Evolutionary conservation across 768 basidiomycete species (phyloP), one percentile per base, ranked within the genome.

Genomic region (Boletellus ananiceps): DNA sequence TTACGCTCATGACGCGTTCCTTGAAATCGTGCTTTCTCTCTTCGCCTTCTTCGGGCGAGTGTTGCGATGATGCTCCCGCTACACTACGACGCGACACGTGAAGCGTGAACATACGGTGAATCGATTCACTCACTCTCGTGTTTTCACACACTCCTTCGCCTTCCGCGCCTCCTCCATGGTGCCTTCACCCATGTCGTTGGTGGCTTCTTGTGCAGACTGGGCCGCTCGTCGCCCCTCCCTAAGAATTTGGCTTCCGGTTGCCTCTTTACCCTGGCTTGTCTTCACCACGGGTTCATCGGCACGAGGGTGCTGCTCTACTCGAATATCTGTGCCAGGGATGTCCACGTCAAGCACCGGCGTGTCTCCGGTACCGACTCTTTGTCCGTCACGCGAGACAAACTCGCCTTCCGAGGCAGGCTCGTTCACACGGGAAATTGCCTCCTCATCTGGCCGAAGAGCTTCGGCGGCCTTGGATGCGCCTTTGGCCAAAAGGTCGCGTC

Each of bases 401-500:
- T 86, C 73, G 61, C 85, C 81, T 15, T 75, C 63, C 0, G 88
- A 81, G 0, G 81, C 90, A 33, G 85, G 63, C 40, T 88, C 76
- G 66, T 94, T 82, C 34, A 90, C 80, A 7, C 66, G 67, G n/a
- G 73, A 66, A 34, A 96, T 76, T 0, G 63, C 68, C 38, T 88
- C 83, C 18, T 82, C 65, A 42, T 70, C 59, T 0, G 95, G 95
- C 3, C 84, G 81, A 29, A 93, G 71, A 44, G 65, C 67, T 29
- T 81, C 78, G 7, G 89, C 88, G 12, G 79, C 84, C 61, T 91
- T 87, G 57, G 74, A 66, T 0, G 88, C 84, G 16, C 79, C 79
- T 34, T 79, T 84, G 4, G 89, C 81, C 53, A 95, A 81, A 46
- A 96, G 74, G 65, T 95, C 92, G 36, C 91, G 84, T 0, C 88